Evolutionary conservation across 306 rosid species (phyloP), one percentile per base, ranked within the genome.

Genomic region (Cyclanthera cordifolia): DNA sequence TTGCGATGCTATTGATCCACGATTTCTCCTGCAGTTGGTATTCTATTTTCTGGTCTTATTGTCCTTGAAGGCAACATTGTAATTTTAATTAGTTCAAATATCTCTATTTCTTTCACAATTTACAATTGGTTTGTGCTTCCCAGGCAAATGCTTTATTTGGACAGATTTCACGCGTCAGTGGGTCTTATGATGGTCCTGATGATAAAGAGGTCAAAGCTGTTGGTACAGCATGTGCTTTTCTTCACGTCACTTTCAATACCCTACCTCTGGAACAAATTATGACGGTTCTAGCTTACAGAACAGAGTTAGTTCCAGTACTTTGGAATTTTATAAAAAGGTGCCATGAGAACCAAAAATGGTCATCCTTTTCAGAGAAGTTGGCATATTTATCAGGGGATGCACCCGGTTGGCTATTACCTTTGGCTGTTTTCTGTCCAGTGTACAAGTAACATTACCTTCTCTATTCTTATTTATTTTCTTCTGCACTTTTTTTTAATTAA

Each of bases 351-450:
- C 85, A 87, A 75, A 89, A 82, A 69, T 89, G 97, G 97, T 74
- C 84, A 43, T 82, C 86, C 54, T 80, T 92, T 85, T 85, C 95
- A 72, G 92, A 82, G 79, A 78, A 78, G 73, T 70, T 87, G 73
- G 79, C 90, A 65, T 84, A 78, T 82, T 86, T 89, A 56, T 80
- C 95, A 8, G 96, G 95, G 59, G 97, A 89, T 80, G 85, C 92
- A 14, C 96, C 96, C 79, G 97, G 97, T 75, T 92, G 96, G 97
- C 83, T 92, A 52, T 81, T 92, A 71, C 96, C 97, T 67, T 80
- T 92, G 78, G 90, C 92, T 67, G 97, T 92, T 64, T 92, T 92
- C 79, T 89, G 97, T 76, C 97, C 97, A 11, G 96, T 92, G 74
- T 92, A 92, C 88, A 92, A 89, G 97, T 92, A 87, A 80, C 80